phyloP scores from a whole-genome alignment of 1,284 basidiomycete species.

The Ustilago cynodontis region DNA sequence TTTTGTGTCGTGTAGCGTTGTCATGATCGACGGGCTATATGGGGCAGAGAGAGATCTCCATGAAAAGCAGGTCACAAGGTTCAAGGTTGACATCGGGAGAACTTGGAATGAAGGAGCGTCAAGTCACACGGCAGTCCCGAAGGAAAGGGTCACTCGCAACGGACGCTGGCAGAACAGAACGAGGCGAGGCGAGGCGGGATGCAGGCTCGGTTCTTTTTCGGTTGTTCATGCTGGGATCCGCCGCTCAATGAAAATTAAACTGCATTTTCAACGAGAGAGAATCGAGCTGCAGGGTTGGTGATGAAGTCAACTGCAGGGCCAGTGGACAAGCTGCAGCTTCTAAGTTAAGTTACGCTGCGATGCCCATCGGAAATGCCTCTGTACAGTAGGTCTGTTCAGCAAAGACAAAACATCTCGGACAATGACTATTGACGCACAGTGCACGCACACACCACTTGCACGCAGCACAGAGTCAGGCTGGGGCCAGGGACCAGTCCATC shows the following conservation, averaged over 20 bases:
- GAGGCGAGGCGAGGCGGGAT: neutral
- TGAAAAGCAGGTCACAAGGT: conserved; percentile 10
- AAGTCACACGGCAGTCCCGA: neutral
- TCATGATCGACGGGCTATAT: too few relatives aligned
- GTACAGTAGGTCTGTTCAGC: too few relatives aligned
- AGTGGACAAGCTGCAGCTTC: neutral
- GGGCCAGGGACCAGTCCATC: neutral
- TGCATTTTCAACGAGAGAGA: neutral
- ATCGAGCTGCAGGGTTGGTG: too few relatives aligned
- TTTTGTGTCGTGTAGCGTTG: too few relatives aligned
- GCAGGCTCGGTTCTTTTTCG: conserved; percentile 27
- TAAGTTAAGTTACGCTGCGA: neutral
- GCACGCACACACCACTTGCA: neutral
- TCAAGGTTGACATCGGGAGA: neutral
- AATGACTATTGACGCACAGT: neutral
- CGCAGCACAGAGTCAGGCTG: neutral
- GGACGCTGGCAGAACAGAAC: neutral
- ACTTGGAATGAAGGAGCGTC: conserved; percentile 13
- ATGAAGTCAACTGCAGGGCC: too few relatives aligned
- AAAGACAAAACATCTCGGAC: neutral
- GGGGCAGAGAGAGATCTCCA: too few relatives aligned
- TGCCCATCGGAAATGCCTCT: neutral
- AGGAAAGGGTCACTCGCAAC: neutral
- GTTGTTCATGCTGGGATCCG: conserved; percentile 6
- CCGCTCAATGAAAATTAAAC: neutral